Percentiles rank a stretch among this genome's conserved stretches.
These are phyloP conservation scores for Trichoderma hamatum DNA, from an alignment of 2,329 filamentous ascomycete genomes.

Conservation along the genomic window DNA sequence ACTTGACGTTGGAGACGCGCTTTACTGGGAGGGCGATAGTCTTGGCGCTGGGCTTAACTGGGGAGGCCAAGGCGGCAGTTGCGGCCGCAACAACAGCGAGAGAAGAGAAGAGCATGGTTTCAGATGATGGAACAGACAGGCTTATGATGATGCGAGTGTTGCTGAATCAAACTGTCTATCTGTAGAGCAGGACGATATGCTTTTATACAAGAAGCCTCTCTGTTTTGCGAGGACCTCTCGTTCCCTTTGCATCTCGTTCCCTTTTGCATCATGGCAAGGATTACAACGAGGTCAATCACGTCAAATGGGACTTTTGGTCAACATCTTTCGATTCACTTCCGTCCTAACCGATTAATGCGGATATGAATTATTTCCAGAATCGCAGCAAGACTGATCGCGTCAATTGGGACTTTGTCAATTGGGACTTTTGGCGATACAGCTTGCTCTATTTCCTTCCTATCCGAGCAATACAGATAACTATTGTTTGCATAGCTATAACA, in stretches of 20 bases:
- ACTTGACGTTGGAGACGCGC: slow-evolving; percentile 2
- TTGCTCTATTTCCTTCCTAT: neutral
- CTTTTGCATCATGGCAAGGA: neutral
- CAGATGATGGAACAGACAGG: neutral
- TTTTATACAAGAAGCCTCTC: neutral
- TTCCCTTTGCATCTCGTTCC: too few species aligned
- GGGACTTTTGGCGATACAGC: neutral
- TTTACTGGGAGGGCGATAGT: neutral
- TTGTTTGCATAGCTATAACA: neutral
- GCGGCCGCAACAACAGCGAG: neutral
- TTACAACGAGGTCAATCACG: neutral
- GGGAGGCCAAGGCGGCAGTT: slow-evolving; percentile 1
- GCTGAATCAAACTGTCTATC: neutral
- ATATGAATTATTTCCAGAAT: neutral
- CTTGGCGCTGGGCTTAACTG: slow-evolving; percentile 2
- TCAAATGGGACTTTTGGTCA: slow-evolving; percentile 8
- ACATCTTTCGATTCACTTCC: neutral
- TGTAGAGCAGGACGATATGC: neutral
- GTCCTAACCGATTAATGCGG: neutral
- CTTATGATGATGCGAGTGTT: neutral
- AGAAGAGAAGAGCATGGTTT: neutral
- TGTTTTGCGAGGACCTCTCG: too few species aligned
- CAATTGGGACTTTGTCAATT: too few species aligned
- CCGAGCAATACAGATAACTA: neutral
- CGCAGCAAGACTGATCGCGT: neutral